Evolutionary conservation across 805 yeast genomes (phyloP).

Genomic region (Wickerhamiella sergipiensis): DNA sequence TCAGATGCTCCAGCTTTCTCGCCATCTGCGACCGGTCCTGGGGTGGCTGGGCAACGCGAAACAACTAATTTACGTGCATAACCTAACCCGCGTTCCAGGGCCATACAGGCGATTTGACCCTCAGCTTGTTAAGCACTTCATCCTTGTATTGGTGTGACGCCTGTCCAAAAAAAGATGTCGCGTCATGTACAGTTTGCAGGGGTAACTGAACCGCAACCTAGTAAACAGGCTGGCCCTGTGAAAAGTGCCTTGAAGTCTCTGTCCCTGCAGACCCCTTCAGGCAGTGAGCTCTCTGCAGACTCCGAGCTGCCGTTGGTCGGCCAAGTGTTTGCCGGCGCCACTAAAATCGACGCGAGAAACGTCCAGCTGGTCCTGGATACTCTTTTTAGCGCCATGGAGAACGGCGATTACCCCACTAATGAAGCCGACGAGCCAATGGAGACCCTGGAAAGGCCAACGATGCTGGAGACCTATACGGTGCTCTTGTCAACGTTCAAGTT

Average conservation of each 20-base stretch:
- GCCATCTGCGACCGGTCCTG: no score
- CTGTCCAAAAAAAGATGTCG: neutral
- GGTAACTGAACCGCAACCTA: neutral
- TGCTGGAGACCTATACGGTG: neutral
- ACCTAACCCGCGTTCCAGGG: neutral
- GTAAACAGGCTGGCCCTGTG: neutral
- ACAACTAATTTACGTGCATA: neutral
- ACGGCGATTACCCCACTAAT: neutral
- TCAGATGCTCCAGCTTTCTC: no score
- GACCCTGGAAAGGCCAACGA: neutral
- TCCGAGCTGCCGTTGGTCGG: neutral
- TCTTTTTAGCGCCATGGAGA: neutral
- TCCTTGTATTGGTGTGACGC: neutral
- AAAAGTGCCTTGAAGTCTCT: neutral
- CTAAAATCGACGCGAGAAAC: neutral
- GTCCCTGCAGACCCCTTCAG: neutral
- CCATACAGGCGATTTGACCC: neutral
- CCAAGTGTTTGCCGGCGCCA: neutral
- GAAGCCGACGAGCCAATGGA: neutral
- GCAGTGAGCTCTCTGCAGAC: neutral
- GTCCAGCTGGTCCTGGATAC: neutral
- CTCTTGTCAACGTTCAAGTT: neutral
- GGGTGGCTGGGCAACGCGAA: neutral
- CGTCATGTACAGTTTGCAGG: neutral
- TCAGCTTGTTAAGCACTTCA: neutral